Evolutionary conservation across 257 asterid species (phyloP).

Genomic region (Ocimum tenuiflorum): DNA sequence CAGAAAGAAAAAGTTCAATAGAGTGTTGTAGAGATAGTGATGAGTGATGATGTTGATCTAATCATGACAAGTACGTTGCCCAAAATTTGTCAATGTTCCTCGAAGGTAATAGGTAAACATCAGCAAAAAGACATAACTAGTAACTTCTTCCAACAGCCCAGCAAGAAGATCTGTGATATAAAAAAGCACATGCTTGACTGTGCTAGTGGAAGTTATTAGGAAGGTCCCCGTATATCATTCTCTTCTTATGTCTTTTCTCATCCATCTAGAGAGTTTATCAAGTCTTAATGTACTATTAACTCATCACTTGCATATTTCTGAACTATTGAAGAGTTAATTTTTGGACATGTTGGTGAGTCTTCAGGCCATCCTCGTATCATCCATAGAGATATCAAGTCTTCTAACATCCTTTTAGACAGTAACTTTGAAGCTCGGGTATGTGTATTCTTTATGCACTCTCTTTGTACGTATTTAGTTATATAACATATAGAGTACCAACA

Average conservation of each 20-base stretch:
- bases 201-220: background rate
- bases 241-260: background rate
- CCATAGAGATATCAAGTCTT: slow-evolving; percentile 81
- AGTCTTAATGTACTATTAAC: background rate
- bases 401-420: slow-evolving; percentile 65
- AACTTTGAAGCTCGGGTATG: slow-evolving; percentile 81
- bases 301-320: background rate
- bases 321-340: background rate
- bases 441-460: background rate
- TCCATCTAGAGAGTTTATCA: too few relatives aligned
- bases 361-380: slow-evolving; percentile 79
- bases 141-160: background rate
- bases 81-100: background rate
- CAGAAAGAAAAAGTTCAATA: background rate
- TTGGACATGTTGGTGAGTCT: slow-evolving; percentile 5
- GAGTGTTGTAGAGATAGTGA: background rate
- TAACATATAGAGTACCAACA: background rate
- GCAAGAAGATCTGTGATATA: too few relatives aligned
- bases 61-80: slow-evolving; percentile 1
- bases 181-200: background rate
- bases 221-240: background rate
- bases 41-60: background rate
- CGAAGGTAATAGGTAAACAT: background rate
- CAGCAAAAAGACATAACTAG: background rate
- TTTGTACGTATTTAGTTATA: background rate